A percentile compares a stretch with the other conserved stretches of the same genome.
Evolutionary conservation across 805 yeast genomes (phyloP).

Genomic region (Nakazawaea ambrosiae): DNA sequence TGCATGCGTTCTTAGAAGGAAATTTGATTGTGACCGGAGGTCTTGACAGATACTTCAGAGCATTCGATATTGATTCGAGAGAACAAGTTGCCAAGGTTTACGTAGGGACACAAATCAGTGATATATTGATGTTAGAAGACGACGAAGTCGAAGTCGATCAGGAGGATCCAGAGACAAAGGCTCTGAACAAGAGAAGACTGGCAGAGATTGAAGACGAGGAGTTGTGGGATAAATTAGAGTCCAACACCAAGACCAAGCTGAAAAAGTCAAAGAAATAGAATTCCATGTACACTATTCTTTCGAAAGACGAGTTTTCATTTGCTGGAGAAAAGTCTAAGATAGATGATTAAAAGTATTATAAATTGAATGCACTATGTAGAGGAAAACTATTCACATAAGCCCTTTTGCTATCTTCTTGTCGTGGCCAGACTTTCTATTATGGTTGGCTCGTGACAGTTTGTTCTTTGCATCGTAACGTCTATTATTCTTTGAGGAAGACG

Average conservation of each 20-base stretch:
- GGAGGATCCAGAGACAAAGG: constrained; percentile 14
- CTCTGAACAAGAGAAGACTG: constrained; percentile 28
- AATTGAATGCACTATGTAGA: neutral
- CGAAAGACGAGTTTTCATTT: too few species aligned
- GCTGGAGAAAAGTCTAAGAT: neutral
- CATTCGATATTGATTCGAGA: constrained; percentile 56
- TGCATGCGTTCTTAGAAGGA: constrained; percentile 23
- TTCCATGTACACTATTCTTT: neutral
- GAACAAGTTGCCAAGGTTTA: constrained; percentile 64
- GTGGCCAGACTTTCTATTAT: constrained; percentile 57
- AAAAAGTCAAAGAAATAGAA: constrained; percentile 19
- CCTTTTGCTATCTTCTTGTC: constrained; percentile 40
- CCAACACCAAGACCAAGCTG: constrained; percentile 22
- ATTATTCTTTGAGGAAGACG: constrained; percentile 21
- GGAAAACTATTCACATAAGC: neutral
- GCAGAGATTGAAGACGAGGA: constrained; percentile 27
- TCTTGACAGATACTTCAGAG: constrained; percentile 78
- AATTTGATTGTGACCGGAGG: constrained; percentile 70
- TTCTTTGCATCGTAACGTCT: constrained; percentile 44
- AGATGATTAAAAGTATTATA: neutral
- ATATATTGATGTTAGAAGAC: constrained; percentile 43
- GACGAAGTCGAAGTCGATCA: constrained; percentile 26
- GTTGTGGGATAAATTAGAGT: constrained; percentile 32
- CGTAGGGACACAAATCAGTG: constrained; percentile 62
- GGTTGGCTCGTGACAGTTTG: constrained; percentile 54